phyloP scores from a whole-genome alignment of 768 basidiomycete species.

The Tylopilus balloui region DNA sequence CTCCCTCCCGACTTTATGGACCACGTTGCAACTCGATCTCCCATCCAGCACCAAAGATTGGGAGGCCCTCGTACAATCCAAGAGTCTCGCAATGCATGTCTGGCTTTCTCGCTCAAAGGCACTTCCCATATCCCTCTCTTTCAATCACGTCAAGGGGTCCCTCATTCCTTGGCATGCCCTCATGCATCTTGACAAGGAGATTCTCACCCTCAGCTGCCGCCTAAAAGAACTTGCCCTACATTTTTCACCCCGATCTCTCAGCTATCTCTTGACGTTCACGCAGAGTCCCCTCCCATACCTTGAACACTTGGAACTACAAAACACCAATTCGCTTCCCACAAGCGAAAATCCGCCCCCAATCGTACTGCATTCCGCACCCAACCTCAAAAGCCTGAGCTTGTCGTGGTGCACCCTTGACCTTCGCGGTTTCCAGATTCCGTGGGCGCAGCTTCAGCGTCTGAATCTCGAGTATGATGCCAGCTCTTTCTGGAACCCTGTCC shows the following conservation, averaged over 20 bases:
- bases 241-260: slow-evolving; percentile 24
- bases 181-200: slow-evolving; percentile 28
- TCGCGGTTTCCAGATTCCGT: slow-evolving; percentile 23
- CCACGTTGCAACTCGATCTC: slow-evolving; percentile 21
- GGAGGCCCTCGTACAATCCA: slow-evolving; percentile 26
- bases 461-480: slow-evolving; percentile 28
- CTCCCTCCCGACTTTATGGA: slow-evolving; percentile 27
- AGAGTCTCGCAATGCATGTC: slow-evolving; percentile 24
- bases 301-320: slow-evolving; percentile 25
- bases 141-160: slow-evolving; percentile 22
- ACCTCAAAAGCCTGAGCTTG: slow-evolving; percentile 24
- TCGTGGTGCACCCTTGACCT: slow-evolving; percentile 30
- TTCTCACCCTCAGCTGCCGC: slow-evolving; percentile 23
- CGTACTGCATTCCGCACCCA: slow-evolving; percentile 24
- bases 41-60: slow-evolving; percentile 19
- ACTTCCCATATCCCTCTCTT: slow-evolving; percentile 25
- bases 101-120: slow-evolving; percentile 30
- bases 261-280: slow-evolving; percentile 26
- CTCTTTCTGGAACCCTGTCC: slow-evolving; percentile 28
- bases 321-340: slow-evolving; percentile 21
- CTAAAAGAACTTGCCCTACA: slow-evolving; percentile 18
- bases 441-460: slow-evolving; percentile 27
- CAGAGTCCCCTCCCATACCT: slow-evolving; percentile 23
- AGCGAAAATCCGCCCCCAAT: slow-evolving; percentile 26
- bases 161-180: slow-evolving; percentile 26